These are phyloP conservation scores for Pestalotiopsis fici DNA, from an alignment of 2,329 filamentous ascomycete genomes.

Conservation along the genomic window DNA sequence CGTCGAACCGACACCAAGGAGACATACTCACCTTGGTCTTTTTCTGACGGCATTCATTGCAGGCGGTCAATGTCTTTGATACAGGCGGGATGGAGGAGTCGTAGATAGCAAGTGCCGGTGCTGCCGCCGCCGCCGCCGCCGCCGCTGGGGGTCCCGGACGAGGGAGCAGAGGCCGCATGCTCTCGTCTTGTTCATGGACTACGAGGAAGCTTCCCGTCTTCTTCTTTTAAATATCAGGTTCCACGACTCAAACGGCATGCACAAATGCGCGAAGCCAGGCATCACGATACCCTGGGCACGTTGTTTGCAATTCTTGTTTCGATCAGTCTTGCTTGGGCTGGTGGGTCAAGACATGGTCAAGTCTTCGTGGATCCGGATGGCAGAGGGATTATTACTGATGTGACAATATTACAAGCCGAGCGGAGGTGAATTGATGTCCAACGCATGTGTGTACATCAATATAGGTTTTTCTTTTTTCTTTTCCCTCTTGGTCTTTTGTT, in stretches of 20 bases:
- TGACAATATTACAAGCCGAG: too few species aligned
- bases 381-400: too few species aligned
- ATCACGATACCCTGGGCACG: not conserved
- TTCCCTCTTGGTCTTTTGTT: too few species aligned
- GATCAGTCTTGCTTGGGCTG: not conserved
- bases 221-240: not conserved
- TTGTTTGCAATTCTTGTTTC: not conserved
- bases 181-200: not conserved
- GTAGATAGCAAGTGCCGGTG: not conserved
- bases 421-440: too few species aligned
- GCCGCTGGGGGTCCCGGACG: not conserved
- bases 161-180: not conserved
- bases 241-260: not conserved
- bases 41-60: not conserved
- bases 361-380: not conserved
- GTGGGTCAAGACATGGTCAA: not conserved
- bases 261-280: not conserved
- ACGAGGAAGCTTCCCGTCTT: not conserved
- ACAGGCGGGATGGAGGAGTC: not conserved
- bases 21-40: not conserved
- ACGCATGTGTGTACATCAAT: too few species aligned
- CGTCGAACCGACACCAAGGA: not conserved
- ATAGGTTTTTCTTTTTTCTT: too few species aligned
- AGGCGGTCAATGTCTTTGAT: not conserved
- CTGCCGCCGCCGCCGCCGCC: not conserved